Evolutionary conservation across 2,329 filamentous ascomycete species (phyloP).

Genomic region (Apiospora sp.): DNA sequence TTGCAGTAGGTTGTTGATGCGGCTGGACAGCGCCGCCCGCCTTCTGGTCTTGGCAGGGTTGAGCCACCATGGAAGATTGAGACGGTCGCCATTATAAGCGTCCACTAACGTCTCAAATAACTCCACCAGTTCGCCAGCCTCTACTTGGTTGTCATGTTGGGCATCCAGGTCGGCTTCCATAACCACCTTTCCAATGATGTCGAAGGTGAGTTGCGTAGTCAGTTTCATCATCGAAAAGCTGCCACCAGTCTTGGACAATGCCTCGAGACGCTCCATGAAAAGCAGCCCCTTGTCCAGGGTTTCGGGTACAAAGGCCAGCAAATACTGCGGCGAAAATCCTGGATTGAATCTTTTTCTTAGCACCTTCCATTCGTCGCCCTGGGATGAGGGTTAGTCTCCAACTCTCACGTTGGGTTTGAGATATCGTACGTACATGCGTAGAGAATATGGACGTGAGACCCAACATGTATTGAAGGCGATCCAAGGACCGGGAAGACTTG

Average conservation of each 20-base stretch:
- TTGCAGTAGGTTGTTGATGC: background rate
- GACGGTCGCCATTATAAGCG: background rate
- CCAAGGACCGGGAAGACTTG: background rate
- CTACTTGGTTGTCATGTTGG: background rate
- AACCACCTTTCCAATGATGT: background rate
- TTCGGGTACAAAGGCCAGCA: background rate
- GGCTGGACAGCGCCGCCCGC: background rate
- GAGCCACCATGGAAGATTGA: background rate
- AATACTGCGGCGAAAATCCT: background rate
- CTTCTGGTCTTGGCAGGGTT: background rate
- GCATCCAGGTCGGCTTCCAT: background rate
- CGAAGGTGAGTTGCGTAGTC: background rate
- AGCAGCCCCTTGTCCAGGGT: background rate
- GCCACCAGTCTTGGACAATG: background rate
- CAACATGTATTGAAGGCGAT: background rate
- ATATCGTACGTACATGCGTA: background rate
- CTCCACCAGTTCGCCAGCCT: background rate
- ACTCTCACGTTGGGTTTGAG: background rate
- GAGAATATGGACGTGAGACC: background rate
- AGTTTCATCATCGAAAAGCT: background rate
- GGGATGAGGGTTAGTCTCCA: background rate
- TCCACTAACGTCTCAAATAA: background rate
- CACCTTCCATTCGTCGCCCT: background rate
- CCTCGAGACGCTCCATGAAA: background rate
- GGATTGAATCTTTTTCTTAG: background rate